These are phyloP conservation scores for Suillus placidus DNA, from an alignment of 768 basidiomycete genomes.

Conservation along the genomic window DNA sequence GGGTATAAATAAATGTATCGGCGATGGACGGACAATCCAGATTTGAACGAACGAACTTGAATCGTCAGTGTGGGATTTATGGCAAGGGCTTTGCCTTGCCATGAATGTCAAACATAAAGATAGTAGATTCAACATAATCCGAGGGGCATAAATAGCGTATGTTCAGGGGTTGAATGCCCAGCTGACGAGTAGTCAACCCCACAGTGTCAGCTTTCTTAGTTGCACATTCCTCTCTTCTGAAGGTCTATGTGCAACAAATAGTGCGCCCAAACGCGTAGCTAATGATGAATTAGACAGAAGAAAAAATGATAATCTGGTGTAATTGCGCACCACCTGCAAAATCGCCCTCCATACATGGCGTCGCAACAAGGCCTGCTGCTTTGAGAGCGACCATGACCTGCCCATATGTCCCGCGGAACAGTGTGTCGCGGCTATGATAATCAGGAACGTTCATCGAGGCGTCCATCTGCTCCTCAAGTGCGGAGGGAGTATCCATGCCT, in stretches of 20 bases:
- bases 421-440: slow-evolving; percentile 2
- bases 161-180: neutral
- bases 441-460: slow-evolving; percentile 3
- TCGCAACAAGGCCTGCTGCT: slow-evolving; percentile 38
- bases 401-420: slow-evolving; percentile 48
- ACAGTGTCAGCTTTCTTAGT: slow-evolving; percentile 42
- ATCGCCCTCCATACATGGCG: slow-evolving; percentile 32
- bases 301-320: neutral
- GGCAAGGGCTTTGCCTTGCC: neutral
- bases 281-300: slow-evolving; percentile 1
- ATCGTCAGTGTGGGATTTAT: too few species aligned
- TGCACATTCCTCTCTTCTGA: slow-evolving; percentile 35
- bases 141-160: neutral
- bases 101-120: neutral
- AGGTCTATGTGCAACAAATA: slow-evolving; percentile 40
- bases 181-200: slow-evolving; percentile 33
- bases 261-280: slow-evolving; percentile 45
- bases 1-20: neutral
- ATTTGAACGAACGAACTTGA: neutral
- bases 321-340: slow-evolving; percentile 35
- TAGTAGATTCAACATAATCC: neutral
- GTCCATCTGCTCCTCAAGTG: slow-evolving; percentile 2
- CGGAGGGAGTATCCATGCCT: slow-evolving; percentile 42
- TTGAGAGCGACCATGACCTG: slow-evolving; percentile 44
- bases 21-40: neutral